phyloP scores from a whole-genome alignment of 1,284 basidiomycete genomes.

The Ceratobasidium sp. region DNA sequence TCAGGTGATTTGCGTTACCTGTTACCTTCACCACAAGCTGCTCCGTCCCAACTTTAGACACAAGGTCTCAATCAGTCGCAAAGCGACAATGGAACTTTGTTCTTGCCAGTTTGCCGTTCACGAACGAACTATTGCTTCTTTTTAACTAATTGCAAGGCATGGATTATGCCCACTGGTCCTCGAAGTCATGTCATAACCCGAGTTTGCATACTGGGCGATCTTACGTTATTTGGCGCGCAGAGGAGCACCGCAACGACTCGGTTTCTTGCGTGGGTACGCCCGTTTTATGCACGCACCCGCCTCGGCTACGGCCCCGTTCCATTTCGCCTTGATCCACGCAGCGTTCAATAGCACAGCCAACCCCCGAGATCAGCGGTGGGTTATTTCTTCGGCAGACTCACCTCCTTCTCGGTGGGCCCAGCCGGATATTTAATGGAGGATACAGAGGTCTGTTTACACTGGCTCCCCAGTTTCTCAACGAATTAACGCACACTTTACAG shows the following conservation, averaged over 20 bases:
- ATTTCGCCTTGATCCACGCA: not conserved
- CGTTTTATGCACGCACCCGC: not conserved
- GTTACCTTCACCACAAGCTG: not conserved
- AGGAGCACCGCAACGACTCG: not conserved
- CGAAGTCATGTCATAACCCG: no score
- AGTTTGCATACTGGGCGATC: no score
- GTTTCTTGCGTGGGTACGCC: not conserved
- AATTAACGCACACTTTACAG: not conserved
- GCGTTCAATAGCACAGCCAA: not conserved
- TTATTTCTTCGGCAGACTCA: not conserved
- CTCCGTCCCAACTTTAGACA: no score
- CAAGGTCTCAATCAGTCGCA: no score
- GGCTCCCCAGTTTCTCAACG: no score
- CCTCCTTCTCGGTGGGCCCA: not conserved
- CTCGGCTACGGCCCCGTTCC: not conserved
- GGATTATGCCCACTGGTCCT: no score
- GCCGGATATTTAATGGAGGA: not conserved
- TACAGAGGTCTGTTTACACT: not conserved
- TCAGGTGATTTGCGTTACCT: slow-evolving; percentile 23
- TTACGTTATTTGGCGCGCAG: not conserved
- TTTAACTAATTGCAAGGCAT: no score
- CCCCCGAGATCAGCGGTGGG: not conserved
- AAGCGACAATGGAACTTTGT: no score
- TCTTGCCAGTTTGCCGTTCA: no score
- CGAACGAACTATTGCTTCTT: no score